Conservation (phyloP, 2,329 filamentous ascomycete genomes). For the Diaporthe nobilis region DNA sequence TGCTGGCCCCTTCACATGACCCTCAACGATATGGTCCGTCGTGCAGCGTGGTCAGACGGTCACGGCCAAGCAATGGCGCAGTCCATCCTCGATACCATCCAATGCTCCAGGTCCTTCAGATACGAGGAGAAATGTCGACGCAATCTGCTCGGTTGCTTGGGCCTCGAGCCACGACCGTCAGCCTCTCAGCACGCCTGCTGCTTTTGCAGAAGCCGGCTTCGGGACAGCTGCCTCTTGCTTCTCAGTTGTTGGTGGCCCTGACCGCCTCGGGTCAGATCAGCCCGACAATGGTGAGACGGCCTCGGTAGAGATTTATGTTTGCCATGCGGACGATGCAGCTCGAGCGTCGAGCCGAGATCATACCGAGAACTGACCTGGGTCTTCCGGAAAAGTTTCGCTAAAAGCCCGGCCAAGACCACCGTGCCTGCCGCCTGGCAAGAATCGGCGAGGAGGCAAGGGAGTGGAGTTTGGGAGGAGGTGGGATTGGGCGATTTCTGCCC, state of each 20-base stretch:
- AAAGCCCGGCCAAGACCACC: not conserved
- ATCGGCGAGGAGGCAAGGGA: not conserved
- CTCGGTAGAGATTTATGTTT: not conserved
- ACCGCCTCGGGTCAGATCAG: not conserved
- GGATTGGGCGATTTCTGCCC: not conserved
- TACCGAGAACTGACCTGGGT: not conserved
- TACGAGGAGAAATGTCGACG: not conserved
- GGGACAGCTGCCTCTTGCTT: not conserved
- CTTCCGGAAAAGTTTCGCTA: not conserved
- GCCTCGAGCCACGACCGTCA: not conserved
- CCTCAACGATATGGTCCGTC: not conserved
- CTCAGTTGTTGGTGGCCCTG: not conserved
- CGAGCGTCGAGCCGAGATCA: not conserved
- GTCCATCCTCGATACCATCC: not conserved
- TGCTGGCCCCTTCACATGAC: not conserved
- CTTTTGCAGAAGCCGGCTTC: not conserved
- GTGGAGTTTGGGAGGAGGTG: not conserved
- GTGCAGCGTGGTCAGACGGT: too few relatives aligned
- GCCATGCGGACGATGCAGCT: not conserved
- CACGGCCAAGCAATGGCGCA: not conserved
- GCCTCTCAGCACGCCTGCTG: not conserved
- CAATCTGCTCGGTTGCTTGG: not conserved
- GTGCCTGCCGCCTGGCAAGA: slow-evolving; percentile 6
- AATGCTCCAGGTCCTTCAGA: not conserved
- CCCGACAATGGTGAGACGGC: not conserved